Percentiles rank a stretch among this genome's conserved stretches.
phyloP scores from a whole-genome alignment of 83 land plant species.

The Diphasiastrum complanatum region DNA sequence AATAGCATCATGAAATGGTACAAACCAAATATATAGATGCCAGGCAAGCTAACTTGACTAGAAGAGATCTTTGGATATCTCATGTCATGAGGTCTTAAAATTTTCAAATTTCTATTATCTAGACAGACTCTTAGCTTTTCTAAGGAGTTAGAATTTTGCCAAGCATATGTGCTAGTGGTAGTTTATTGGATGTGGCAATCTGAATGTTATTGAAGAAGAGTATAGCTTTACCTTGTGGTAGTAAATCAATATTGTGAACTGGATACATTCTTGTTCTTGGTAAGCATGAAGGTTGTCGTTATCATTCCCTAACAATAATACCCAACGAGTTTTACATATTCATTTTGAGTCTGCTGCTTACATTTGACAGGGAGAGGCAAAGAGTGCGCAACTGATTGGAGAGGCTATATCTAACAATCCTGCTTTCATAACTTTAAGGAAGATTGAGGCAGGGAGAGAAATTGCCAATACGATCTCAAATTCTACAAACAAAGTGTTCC shows the following conservation, averaged over 20 bases:
- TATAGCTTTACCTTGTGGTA: too few relatives aligned
- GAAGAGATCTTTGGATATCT: too few relatives aligned
- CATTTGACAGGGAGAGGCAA: conserved; percentile 80
- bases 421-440: conserved; percentile 67
- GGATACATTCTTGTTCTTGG: conserved; percentile 1
- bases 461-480: conserved; percentile 66
- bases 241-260: too few relatives aligned
- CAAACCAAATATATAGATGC: too few relatives aligned
- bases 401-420: conserved; percentile 80
- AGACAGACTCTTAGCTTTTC: too few relatives aligned
- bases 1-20: too few relatives aligned
- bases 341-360: background rate
- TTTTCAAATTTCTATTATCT: too few relatives aligned
- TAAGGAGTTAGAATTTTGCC: background rate
- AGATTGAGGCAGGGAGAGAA: conserved; percentile 70
- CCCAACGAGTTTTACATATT: background rate
- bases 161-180: background rate
- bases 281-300: too few relatives aligned
- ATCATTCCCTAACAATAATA: too few relatives aligned
- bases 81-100: too few relatives aligned
- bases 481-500: conserved; percentile 54
- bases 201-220: too few relatives aligned
- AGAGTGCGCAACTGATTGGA: conserved; percentile 83
- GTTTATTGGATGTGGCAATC: background rate
- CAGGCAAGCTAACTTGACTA: too few relatives aligned